These are phyloP conservation scores for Polychytrium aggregatum DNA, from an alignment of 192 early-diverging fungal species.

Conservation along the genomic window DNA sequence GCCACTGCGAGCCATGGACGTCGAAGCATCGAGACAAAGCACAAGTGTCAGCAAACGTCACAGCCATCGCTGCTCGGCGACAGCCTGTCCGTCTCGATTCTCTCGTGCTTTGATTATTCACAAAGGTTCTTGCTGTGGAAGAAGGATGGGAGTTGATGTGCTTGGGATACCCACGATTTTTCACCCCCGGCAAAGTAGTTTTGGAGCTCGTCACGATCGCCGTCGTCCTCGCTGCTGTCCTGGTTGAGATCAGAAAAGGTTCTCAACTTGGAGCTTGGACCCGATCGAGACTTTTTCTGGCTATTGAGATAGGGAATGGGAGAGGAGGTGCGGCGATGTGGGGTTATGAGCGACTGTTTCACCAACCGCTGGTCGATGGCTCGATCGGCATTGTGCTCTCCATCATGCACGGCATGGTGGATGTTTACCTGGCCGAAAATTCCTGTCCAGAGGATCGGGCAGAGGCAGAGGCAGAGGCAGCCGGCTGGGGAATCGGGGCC, in stretches of 20 bases:
- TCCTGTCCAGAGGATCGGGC: too few relatives aligned
- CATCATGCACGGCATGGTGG: neutral
- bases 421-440: too few relatives aligned
- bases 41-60: too few relatives aligned
- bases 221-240: conserved; percentile 8
- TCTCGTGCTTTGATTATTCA: too few relatives aligned
- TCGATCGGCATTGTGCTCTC: conserved; percentile 26
- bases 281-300: neutral
- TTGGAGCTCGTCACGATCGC: conserved; percentile 13
- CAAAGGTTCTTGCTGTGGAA: conserved; percentile 1
- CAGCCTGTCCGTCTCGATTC: too few relatives aligned
- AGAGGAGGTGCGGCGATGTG: neutral
- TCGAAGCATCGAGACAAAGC: too few relatives aligned
- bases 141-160: neutral
- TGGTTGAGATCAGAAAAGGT: conserved; percentile 14
- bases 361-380: conserved; percentile 66
- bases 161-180: conserved; percentile 61
- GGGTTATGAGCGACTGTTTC: conserved; percentile 10
- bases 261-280: conserved; percentile 11
- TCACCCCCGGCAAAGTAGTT: conserved; percentile 89
- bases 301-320: neutral
- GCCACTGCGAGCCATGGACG: too few relatives aligned
- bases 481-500: too few relatives aligned
- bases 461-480: too few relatives aligned
- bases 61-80: too few relatives aligned